Conservation (phyloP, 805 yeast genomes). For the Metschnikowia drakensbergensis region DNA sequence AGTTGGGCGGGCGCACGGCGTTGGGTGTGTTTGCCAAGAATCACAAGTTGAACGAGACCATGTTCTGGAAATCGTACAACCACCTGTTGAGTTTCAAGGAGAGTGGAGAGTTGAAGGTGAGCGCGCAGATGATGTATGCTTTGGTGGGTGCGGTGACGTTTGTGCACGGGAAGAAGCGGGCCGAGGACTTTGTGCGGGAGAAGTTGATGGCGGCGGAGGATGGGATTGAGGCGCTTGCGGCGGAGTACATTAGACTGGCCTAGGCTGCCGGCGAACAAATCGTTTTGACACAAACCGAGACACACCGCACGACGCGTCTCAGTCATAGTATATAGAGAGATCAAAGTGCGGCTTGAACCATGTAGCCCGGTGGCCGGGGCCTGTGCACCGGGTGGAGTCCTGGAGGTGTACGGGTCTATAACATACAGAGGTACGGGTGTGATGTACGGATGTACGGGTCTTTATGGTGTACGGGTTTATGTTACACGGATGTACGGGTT, state of each 20-base stretch:
- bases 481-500: too few relatives aligned
- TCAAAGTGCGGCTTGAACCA: too few relatives aligned
- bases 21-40: constrained; percentile 51
- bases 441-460: too few relatives aligned
- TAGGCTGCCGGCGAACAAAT: too few relatives aligned
- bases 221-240: constrained; percentile 35
- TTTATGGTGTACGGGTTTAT: too few relatives aligned
- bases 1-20: constrained; percentile 47
- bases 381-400: too few relatives aligned
- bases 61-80: constrained; percentile 66
- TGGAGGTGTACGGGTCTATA: too few relatives aligned
- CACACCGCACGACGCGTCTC: too few relatives aligned
- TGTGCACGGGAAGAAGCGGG: constrained; percentile 55
- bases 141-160: constrained; percentile 66
- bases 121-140: constrained; percentile 54
- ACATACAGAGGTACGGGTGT: too few relatives aligned
- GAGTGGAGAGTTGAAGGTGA: constrained; percentile 56
- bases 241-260: constrained; percentile 9
- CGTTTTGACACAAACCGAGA: too few relatives aligned
- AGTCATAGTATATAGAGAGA: too few relatives aligned
- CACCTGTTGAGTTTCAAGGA: constrained; percentile 40
- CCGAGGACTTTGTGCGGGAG: constrained; percentile 53
- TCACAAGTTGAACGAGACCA: constrained; percentile 45
- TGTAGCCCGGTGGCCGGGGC: too few relatives aligned
- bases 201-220: constrained; percentile 40